phyloP scores from a whole-genome alignment of 225 moss, liverwort and hornwort genomes.

The Asterella californica region DNA sequence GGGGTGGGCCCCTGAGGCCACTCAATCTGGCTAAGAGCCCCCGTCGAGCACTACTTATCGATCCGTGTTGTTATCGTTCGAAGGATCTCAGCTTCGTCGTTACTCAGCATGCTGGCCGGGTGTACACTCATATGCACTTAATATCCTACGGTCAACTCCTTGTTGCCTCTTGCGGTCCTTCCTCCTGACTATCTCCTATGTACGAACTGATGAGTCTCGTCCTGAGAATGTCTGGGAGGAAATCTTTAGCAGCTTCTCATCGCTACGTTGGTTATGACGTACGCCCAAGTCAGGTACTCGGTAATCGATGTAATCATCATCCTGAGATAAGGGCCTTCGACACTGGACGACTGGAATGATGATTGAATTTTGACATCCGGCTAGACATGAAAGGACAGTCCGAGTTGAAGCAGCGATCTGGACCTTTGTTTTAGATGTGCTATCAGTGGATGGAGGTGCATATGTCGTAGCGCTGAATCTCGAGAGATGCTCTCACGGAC shows the following conservation, averaged over 20 bases:
- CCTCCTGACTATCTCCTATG: background rate
- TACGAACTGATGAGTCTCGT: background rate
- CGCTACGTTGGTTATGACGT: background rate
- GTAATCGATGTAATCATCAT: background rate
- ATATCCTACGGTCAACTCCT: too few relatives aligned
- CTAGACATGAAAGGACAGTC: background rate
- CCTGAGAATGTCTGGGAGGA: background rate
- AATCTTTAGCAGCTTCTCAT: background rate
- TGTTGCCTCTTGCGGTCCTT: background rate
- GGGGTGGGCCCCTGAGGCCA: background rate
- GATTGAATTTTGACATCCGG: background rate
- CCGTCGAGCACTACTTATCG: too few relatives aligned
- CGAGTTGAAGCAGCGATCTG: background rate
- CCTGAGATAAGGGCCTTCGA: background rate
- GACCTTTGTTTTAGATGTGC: background rate
- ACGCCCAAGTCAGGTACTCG: background rate
- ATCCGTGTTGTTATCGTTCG: background rate
- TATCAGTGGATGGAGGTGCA: background rate
- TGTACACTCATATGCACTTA: background rate
- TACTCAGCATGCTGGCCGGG: background rate
- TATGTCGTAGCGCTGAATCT: background rate
- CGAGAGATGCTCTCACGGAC: background rate
- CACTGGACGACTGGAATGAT: background rate
- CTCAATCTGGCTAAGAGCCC: background rate
- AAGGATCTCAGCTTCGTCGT: background rate